Conservation (phyloP, 2,329 filamentous ascomycete genomes). For the Endocalyx cinctus region DNA sequence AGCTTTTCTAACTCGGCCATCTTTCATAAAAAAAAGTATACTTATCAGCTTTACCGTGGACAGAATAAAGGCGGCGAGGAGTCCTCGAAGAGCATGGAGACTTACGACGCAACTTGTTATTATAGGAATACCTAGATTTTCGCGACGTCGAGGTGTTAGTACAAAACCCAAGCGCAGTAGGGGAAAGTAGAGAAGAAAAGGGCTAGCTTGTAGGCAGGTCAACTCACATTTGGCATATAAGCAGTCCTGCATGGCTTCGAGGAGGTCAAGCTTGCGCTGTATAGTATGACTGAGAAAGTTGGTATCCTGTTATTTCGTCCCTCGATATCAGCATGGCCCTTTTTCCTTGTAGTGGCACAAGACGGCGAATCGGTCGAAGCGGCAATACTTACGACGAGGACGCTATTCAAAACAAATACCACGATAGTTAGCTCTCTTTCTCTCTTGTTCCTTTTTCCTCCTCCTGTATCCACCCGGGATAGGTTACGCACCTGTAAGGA, state of each 20-base stretch:
- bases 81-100: not conserved
- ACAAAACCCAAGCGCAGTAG: conserved; percentile 1
- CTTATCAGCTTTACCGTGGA: conserved; percentile 5
- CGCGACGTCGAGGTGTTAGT: not conserved
- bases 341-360: not conserved
- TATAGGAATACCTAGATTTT: conserved; percentile 54
- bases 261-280: conserved; percentile 80
- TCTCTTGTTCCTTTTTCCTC: too few relatives aligned
- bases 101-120: conserved; percentile 76
- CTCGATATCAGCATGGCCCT: not conserved
- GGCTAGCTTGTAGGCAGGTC: conserved; percentile 61
- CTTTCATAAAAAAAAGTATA: not conserved
- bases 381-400: conserved; percentile 7
- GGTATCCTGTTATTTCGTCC: conserved; percentile 46
- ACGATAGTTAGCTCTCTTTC: too few relatives aligned
- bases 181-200: not conserved
- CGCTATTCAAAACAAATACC: too few relatives aligned
- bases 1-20: conserved; percentile 79
- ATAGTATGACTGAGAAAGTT: conserved; percentile 91
- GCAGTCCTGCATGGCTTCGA: conserved; percentile 83
- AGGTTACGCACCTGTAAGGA: conserved; percentile 52
- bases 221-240: conserved; percentile 90
- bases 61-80: not conserved
- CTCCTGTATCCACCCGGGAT: too few relatives aligned
- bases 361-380: not conserved